Evolutionary conservation across 208 protist species (phyloP).

Genomic region (Trypanosoma rangeli): DNA sequence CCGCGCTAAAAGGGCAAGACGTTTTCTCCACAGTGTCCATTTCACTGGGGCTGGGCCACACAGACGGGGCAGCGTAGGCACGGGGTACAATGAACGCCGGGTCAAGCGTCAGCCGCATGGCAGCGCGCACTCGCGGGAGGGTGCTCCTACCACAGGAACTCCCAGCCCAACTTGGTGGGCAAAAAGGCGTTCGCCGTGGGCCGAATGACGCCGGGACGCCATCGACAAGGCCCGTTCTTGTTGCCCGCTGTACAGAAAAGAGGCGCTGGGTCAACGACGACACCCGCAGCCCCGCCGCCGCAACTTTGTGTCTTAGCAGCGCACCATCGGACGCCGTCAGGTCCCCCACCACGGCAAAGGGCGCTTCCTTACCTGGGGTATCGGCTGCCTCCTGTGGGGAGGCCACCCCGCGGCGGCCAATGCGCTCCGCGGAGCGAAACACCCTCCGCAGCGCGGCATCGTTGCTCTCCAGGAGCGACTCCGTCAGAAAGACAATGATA

Average conservation of each 20-base stretch:
- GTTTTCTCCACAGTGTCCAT: background rate
- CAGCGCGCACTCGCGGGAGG: conserved; percentile 13
- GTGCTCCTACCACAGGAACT: background rate
- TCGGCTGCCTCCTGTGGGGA: background rate
- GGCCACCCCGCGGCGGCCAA: background rate
- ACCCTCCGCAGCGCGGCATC: conserved; percentile 10
- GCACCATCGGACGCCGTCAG: background rate
- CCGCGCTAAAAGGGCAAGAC: conserved; percentile 16
- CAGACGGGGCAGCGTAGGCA: conserved; percentile 5
- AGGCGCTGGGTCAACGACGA: conserved; percentile 9
- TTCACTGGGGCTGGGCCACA: background rate
- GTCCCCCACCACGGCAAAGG: conserved; percentile 4
- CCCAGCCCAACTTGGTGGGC: conserved; percentile 5
- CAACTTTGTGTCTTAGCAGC: background rate
- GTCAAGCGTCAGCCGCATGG: conserved; percentile 6
- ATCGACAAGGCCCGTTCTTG: background rate
- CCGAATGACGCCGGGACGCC: background rate
- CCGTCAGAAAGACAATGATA: conserved; percentile 20
- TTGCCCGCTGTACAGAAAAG: background rate
- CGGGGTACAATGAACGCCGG: conserved; percentile 8
- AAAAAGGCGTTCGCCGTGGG: conserved; percentile 24
- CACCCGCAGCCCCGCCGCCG: conserved; percentile 14
- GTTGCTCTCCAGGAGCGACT: conserved; percentile 7
- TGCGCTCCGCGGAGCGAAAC: conserved; percentile 2
- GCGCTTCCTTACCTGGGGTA: background rate